Base-by-base conservation (phyloP, 345 rosid species). In the Eutrema heterophyllum region DNA sequence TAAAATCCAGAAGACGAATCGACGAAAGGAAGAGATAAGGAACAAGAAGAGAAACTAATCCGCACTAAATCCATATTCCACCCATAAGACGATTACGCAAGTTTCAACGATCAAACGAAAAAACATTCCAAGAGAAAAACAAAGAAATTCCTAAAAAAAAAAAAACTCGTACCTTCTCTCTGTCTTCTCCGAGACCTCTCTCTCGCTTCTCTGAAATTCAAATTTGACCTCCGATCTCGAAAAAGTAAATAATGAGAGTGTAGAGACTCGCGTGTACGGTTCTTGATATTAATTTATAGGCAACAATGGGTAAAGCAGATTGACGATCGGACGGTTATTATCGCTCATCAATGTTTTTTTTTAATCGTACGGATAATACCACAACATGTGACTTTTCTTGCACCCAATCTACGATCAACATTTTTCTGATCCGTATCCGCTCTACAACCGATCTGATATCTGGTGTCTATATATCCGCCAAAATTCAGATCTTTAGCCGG, bases 201-300 rank as follows among this genome's bases (percentile, higher is more conserved):
- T 50, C 29, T 9, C 9, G 39, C 18, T 45, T 27, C 53, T 44
- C 39, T 21, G 16, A 14, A 21, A 15, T 66, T 56, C 67, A 56
- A 65, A 66, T 11, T 45, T 45, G 1, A 21, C 5, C 58, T 73
- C 8, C 41, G 43, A 27, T 46, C 15, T 55, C 66, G 41, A 16
- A 5, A 43, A 62, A 12, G 18, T 0, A 0, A 29, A 0, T 15
- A 11, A 12, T 3, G 4, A 14, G 2, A 4, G 0, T 2, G 5
- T 2, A 0, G 7, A 0, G 7, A 2, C 40, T 9, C 72, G 51
- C 78, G 65, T 65, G 65, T 21, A 10, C 3, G 65, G 50, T 38
- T 64, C 39, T 64, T 46, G 65, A 46, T 66, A 66, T 57, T 66
- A 1, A 56, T 66, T 56, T 74, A 73, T 65, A 74, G 50, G 65